phyloP scores from a whole-genome alignment of 169 alveolate species.

The Plasmodium coatneyi region DNA sequence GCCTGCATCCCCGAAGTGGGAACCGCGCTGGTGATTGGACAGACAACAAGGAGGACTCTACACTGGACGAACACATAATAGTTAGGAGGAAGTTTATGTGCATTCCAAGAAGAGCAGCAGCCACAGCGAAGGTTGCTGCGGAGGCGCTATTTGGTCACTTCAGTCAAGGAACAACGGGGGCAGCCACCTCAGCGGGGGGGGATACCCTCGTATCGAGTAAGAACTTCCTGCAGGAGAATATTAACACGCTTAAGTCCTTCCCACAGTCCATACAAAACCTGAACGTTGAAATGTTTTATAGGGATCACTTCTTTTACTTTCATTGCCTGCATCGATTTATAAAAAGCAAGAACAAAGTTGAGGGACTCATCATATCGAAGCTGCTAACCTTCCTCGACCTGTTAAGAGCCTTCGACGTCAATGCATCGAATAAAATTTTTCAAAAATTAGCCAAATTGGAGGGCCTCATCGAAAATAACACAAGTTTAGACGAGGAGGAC shows the following conservation, averaged over 20 bases:
- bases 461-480: slow-evolving; percentile 12
- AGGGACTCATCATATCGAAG: slow-evolving; percentile 34
- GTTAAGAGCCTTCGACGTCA: slow-evolving; percentile 21
- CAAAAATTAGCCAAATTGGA: slow-evolving; percentile 25
- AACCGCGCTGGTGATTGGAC: neutral
- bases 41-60: neutral
- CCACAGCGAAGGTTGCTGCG: neutral
- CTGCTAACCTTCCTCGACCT: slow-evolving; percentile 32
- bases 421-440: slow-evolving; percentile 6
- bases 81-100: slow-evolving; percentile 35
- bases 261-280: slow-evolving; percentile 58
- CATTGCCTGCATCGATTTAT: slow-evolving; percentile 42
- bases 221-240: slow-evolving; percentile 35
- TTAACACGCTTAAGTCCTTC: slow-evolving; percentile 39
- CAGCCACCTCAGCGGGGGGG: neutral
- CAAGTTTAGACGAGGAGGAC: neutral
- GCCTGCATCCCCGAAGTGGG: neutral
- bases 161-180: neutral
- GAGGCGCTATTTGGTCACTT: neutral
- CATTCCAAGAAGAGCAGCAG: slow-evolving; percentile 6
- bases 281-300: slow-evolving; percentile 54
- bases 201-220: neutral
- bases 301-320: slow-evolving; percentile 50
- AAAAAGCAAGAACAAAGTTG: slow-evolving; percentile 67
- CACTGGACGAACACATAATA: neutral